A percentile compares a stretch with the other conserved stretches of the same genome.
These are phyloP conservation scores for Colletotrichum phormii DNA, from an alignment of 2,329 filamentous ascomycete species.

Conservation along the genomic window DNA sequence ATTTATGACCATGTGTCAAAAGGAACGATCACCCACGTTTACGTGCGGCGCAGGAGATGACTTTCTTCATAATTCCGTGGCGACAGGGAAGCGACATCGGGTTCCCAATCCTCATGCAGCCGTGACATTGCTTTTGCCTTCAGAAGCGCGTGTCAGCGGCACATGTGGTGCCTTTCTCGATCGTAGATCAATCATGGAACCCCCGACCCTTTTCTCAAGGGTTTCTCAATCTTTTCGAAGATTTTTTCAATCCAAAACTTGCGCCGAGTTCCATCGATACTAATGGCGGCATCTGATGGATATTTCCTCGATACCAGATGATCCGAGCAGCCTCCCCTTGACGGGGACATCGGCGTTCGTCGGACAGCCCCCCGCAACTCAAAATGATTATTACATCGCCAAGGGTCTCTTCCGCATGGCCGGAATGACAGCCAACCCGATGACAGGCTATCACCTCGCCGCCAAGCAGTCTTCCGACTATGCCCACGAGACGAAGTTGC, in stretches of 20 bases:
- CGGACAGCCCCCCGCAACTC: conserved; percentile 27
- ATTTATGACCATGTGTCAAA: not conserved
- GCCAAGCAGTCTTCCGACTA: conserved; percentile 38
- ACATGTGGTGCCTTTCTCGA: not conserved
- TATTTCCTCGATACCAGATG: conserved; percentile 11
- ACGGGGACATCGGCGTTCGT: conserved; percentile 21
- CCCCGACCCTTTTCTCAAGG: not conserved
- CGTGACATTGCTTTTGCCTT: not conserved
- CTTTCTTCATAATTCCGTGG: not conserved
- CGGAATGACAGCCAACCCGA: conserved; percentile 39
- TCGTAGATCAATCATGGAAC: not conserved
- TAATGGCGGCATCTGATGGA: conserved; percentile 17
- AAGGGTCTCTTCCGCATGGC: conserved; percentile 22
- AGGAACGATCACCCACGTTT: not conserved
- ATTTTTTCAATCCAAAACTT: not conserved
- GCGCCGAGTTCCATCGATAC: not conserved
- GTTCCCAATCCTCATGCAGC: not conserved
- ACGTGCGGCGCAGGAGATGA: not conserved
- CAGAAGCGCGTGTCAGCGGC: not conserved
- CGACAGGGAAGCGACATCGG: not conserved
- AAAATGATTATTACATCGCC: conserved; percentile 28
- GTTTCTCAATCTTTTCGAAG: not conserved
- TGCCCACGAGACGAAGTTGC: conserved; percentile 41
- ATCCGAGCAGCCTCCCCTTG: conserved; percentile 19
- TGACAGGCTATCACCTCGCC: conserved; percentile 37